Evolutionary conservation across 805 yeast species (phyloP).

Genomic region (Pichia deserticola): DNA sequence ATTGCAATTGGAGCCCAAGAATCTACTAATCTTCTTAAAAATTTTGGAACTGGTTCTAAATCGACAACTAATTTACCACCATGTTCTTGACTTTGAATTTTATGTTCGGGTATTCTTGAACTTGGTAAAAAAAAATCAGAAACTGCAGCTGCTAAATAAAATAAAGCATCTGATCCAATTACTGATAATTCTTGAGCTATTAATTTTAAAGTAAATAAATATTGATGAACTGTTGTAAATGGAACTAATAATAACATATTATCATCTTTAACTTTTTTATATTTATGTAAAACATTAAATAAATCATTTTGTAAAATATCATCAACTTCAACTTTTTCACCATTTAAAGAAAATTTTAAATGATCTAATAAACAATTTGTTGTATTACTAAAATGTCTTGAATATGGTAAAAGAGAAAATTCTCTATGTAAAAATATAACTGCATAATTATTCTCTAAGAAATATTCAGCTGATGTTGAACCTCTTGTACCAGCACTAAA

Average conservation of each 20-base stretch:
- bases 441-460: conserved; percentile 78
- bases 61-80: conserved; percentile 76
- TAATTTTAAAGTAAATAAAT: conserved; percentile 71
- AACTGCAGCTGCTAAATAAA: conserved; percentile 95
- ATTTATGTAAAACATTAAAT: conserved; percentile 51
- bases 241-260: conserved; percentile 65
- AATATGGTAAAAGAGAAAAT: conserved; percentile 83
- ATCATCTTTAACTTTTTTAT: conserved; percentile 40
- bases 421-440: conserved; percentile 91
- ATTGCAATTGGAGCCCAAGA: conserved; percentile 93
- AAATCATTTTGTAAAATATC: conserved; percentile 54
- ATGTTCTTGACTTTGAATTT: conserved; percentile 72
- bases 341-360: conserved; percentile 44
- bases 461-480: conserved; percentile 90
- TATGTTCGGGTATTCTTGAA: conserved; percentile 83
- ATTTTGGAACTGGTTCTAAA: conserved; percentile 94
- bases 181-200: conserved; percentile 54
- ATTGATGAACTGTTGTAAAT: conserved; percentile 92
- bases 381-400: conserved; percentile 82
- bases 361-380: conserved; percentile 83
- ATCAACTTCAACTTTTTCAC: conserved; percentile 49
- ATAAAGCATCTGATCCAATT: conserved; percentile 53
- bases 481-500: conserved; percentile 98
- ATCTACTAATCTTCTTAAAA: conserved; percentile 78
- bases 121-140: conserved; percentile 92